phyloP scores from a whole-genome alignment of 2,329 filamentous ascomycete species.

The Venturia oleaginea region DNA sequence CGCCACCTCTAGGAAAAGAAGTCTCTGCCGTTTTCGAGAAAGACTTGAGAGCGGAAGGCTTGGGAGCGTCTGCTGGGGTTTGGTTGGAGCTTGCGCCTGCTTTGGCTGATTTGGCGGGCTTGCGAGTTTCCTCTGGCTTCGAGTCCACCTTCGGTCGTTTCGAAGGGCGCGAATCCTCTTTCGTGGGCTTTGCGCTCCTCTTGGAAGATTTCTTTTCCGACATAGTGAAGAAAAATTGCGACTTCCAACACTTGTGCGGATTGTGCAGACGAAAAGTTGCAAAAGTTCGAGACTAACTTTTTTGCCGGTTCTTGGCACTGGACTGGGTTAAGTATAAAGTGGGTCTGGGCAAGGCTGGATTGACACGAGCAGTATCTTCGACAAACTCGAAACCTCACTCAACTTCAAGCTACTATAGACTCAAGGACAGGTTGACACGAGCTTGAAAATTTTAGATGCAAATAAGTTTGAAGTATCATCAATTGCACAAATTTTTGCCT shows the following conservation, averaged over 20 bases:
- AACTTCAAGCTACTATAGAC: too few species aligned
- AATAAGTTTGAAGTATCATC: too few species aligned
- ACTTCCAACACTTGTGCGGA: background rate
- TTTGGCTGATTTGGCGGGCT: background rate
- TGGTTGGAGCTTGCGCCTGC: background rate
- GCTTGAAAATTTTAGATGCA: too few species aligned
- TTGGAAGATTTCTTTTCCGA: background rate
- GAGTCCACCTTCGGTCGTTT: background rate
- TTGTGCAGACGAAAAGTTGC: background rate
- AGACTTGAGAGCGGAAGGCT: background rate
- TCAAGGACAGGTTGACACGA: background rate
- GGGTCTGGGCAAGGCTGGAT: background rate
- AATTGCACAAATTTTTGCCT: too few species aligned
- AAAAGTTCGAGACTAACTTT: background rate
- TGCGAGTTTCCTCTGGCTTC: background rate
- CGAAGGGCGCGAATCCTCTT: background rate
- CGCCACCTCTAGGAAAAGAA: conserved; percentile 86
- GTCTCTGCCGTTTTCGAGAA: conserved; percentile 57
- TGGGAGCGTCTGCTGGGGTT: background rate
- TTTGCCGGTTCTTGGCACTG: background rate
- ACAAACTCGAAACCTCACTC: too few species aligned
- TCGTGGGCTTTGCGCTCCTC: background rate
- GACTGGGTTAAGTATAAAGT: background rate
- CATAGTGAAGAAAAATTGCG: background rate
- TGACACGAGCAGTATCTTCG: too few species aligned